Percentiles rank a stretch among this genome's conserved stretches.
Conservation (phyloP, 2,329 filamentous ascomycete genomes). For the Pseudogymnoascus sp. region DNA sequence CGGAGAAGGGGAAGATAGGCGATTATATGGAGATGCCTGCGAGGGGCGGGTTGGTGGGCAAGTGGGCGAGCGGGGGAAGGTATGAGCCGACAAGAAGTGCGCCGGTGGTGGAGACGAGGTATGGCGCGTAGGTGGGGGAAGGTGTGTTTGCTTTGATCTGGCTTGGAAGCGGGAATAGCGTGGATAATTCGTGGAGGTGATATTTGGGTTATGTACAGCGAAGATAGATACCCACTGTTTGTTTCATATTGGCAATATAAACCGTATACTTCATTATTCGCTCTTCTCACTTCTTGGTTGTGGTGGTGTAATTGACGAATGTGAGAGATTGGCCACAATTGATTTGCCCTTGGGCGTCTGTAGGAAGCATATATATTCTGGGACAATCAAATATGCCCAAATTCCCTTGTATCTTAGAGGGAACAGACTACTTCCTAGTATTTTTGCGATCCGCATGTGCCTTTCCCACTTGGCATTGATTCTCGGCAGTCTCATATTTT, state of each 20-base stretch:
- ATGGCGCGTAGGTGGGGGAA: neutral
- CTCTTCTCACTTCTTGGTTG: neutral
- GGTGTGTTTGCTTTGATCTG: neutral
- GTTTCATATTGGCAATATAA: neutral
- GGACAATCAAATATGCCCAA: neutral
- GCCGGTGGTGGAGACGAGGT: neutral
- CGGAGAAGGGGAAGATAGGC: neutral
- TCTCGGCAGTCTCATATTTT: neutral
- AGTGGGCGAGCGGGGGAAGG: neutral
- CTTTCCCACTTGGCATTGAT: neutral
- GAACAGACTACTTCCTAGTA: neutral
- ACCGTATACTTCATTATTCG: neutral
- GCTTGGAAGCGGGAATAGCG: neutral
- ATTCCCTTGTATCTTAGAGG: neutral
- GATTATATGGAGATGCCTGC: neutral
- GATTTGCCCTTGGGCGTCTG: neutral
- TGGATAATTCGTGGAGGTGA: neutral
- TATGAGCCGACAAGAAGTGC: neutral
- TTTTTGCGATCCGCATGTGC: neutral
- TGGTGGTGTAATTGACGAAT: neutral
- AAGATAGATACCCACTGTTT: neutral
- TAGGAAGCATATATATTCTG: neutral
- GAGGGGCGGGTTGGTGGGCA: neutral
- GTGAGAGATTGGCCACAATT: neutral
- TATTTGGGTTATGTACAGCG: neutral